Percentiles rank a stretch among this genome's conserved stretches.
Evolutionary conservation across 345 rosid species (phyloP).

Genomic region (Brassica cretica): DNA sequence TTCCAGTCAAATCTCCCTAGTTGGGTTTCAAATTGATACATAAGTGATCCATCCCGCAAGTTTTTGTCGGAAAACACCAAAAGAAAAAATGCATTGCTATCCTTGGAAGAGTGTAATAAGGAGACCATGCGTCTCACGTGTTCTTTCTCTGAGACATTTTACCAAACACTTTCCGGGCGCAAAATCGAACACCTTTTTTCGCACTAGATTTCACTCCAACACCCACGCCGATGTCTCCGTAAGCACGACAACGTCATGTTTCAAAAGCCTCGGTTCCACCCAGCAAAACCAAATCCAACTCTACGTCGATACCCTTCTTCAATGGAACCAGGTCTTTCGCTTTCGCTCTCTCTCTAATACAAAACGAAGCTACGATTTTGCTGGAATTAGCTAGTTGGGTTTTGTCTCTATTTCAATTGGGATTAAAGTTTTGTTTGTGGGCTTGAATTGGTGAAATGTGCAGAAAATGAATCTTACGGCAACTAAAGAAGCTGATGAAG

Average conservation of each 20-base stretch:
- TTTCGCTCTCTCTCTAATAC: not conserved
- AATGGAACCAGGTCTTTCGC: slow-evolving; percentile 75
- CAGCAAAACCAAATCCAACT: slow-evolving; percentile 68
- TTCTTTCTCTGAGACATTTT: slow-evolving; percentile 55
- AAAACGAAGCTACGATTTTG: slow-evolving; percentile 1
- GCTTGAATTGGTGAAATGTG: slow-evolving; percentile 16
- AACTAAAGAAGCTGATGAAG: slow-evolving; percentile 60
- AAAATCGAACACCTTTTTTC: slow-evolving; percentile 22
- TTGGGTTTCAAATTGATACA: not conserved
- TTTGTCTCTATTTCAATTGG: slow-evolving; percentile 2
- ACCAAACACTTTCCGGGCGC: slow-evolving; percentile 63
- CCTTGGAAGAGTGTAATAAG: slow-evolving; percentile 6
- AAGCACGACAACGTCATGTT: slow-evolving; percentile 35
- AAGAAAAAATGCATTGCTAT: slow-evolving; percentile 2
- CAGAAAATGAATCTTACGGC: slow-evolving; percentile 92
- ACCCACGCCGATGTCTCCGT: not conserved
- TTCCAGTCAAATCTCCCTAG: not conserved
- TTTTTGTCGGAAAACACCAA: not conserved
- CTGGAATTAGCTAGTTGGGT: not conserved
- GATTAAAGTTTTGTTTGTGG: not conserved
- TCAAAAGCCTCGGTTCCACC: slow-evolving; percentile 50
- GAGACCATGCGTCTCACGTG: slow-evolving; percentile 17
- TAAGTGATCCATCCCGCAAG: not conserved
- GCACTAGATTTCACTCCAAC: slow-evolving; percentile 7
- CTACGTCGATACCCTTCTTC: slow-evolving; percentile 69